Evolutionary conservation across 352 stramenopile species (phyloP).

Genomic region (Pythium myriotylum): DNA sequence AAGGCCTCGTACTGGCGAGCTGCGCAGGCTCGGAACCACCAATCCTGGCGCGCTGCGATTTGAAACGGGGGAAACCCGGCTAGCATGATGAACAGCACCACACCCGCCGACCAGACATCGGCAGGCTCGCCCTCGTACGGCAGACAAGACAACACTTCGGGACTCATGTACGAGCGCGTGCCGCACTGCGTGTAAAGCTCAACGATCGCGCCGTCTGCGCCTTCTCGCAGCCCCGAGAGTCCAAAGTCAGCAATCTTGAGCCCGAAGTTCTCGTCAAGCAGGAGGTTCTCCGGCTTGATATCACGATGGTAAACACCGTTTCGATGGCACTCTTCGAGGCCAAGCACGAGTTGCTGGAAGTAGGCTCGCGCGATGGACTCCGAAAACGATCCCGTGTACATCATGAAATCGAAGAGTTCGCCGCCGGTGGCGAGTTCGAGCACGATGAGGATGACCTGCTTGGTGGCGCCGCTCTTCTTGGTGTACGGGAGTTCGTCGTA

Average conservation of each 20-base stretch:
- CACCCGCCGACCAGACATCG: conserved; percentile 91
- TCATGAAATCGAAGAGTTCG: conserved; percentile 93
- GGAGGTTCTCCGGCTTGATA: conserved; percentile 94
- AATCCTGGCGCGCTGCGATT: conserved; percentile 86
- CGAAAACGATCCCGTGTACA: conserved; percentile 91
- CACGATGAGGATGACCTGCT: conserved; percentile 88
- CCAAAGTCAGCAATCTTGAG: conserved; percentile 97
- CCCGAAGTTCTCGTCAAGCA: conserved; percentile 81
- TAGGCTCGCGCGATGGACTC: conserved; percentile 88
- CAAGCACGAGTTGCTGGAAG: conserved; percentile 85
- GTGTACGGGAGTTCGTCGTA: conserved; percentile 71
- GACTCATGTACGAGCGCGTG: conserved; percentile 93
- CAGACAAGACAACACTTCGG: conserved; percentile 86
- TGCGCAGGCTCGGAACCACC: conserved; percentile 87
- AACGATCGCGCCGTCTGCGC: conserved; percentile 53
- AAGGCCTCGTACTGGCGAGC: conserved; percentile 78
- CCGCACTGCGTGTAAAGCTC: conserved; percentile 89
- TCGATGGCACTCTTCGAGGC: conserved; percentile 79
- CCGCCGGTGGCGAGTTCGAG: conserved; percentile 86
- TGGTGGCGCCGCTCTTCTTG: conserved; percentile 73
- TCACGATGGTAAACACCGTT: conserved; percentile 91
- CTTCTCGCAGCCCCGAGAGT: conserved; percentile 88
- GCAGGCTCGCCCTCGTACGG: conserved; percentile 86
- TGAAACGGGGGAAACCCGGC: conserved; percentile 93
- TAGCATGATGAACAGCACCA: conserved; percentile 95